These are phyloP conservation scores for Lactarius hengduanensis DNA, from an alignment of 768 basidiomycete species.

Conservation along the genomic window DNA sequence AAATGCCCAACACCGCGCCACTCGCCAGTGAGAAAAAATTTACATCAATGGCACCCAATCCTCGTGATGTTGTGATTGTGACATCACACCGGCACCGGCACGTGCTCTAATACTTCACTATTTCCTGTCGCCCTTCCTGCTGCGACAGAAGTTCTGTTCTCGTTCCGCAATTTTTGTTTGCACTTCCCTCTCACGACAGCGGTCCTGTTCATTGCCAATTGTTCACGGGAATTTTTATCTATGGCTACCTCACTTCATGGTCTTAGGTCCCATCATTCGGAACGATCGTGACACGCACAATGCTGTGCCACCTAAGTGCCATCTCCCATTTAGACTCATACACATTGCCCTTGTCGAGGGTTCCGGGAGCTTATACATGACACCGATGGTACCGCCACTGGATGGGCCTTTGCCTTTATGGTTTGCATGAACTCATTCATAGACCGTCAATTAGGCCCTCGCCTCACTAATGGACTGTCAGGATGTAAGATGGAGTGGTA, in stretches of 20 bases:
- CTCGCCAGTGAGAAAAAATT: background rate
- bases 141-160: background rate
- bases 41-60: background rate
- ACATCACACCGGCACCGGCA: background rate
- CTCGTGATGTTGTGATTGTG: background rate
- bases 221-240: background rate
- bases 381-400: background rate
- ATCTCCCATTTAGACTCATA: background rate
- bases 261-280: background rate
- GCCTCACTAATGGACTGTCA: background rate
- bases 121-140: background rate
- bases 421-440: background rate
- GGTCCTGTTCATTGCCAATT: too few relatives aligned
- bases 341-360: background rate
- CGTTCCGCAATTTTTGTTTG: background rate
- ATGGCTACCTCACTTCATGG: background rate
- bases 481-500: background rate
- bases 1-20: background rate
- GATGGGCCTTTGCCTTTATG: background rate
- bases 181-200: background rate
- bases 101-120: background rate
- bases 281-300: background rate
- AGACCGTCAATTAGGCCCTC: background rate
- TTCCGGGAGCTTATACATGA: background rate
- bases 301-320: conserved; percentile 16